phyloP scores from a whole-genome alignment of 345 rosid genomes.

The Eutrema yunnanense region DNA sequence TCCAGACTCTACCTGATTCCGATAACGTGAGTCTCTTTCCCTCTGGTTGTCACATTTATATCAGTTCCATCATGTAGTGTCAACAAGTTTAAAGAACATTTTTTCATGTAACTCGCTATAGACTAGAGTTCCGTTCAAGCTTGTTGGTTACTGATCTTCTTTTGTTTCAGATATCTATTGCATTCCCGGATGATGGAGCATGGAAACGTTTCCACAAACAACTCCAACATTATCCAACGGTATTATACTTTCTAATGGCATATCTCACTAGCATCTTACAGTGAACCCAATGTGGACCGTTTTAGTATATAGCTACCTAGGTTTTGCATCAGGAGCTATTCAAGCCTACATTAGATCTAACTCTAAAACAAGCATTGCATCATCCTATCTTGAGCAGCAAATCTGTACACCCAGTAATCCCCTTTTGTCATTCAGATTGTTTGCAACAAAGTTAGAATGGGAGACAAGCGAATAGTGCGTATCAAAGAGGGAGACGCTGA shows the following conservation, averaged over 20 bases:
- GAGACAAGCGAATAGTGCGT: slow-evolving; percentile 75
- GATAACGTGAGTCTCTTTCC: slow-evolving; percentile 50
- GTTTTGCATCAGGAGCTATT: not conserved
- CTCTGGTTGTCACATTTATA: slow-evolving; percentile 7
- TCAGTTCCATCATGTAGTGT: not conserved
- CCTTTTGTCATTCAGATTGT: slow-evolving; percentile 49
- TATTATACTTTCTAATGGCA: slow-evolving; percentile 16
- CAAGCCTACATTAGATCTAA: not conserved
- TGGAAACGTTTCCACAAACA: slow-evolving; percentile 97
- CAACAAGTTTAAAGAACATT: not conserved
- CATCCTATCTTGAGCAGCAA: not conserved
- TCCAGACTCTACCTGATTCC: slow-evolving; percentile 83
- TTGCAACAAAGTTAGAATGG: slow-evolving; percentile 93
- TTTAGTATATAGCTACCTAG: not conserved
- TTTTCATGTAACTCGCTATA: not conserved
- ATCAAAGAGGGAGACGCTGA: slow-evolving; percentile 86
- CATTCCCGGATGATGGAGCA: slow-evolving; percentile 99
- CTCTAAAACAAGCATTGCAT: not conserved
- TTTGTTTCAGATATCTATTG: slow-evolving; percentile 78
- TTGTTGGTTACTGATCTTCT: not conserved
- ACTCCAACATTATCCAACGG: slow-evolving; percentile 94
- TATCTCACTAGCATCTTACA: not conserved
- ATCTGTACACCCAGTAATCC: not conserved
- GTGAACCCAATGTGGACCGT: not conserved
- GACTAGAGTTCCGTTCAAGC: not conserved